A percentile compares a stretch with the other conserved stretches of the same genome.
Evolutionary conservation across 805 yeast genomes (phyloP).

Genomic region (Lipomyces japonicus): DNA sequence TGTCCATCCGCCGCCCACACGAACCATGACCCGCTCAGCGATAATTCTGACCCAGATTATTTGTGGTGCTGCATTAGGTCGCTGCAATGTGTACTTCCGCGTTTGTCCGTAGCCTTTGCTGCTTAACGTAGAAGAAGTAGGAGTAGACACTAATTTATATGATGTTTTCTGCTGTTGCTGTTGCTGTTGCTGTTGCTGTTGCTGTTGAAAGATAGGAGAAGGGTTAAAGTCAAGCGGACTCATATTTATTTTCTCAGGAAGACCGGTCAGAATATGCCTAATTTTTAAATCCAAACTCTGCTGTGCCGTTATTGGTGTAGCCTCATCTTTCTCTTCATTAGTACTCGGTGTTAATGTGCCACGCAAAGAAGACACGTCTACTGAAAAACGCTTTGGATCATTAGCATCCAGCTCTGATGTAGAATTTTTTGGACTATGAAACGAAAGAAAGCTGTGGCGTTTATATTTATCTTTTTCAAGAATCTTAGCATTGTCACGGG

Average conservation of each 20-base stretch:
- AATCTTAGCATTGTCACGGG: background rate
- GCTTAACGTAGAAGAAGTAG: constrained; percentile 3
- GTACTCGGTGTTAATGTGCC: constrained; percentile 6
- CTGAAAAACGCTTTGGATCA: constrained; percentile 18
- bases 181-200: background rate
- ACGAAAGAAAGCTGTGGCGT: constrained; percentile 7
- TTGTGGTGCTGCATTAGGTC: constrained; percentile 29
- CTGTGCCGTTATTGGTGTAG: constrained; percentile 8
- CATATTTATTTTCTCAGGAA: constrained; percentile 3
- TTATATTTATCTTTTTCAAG: constrained; percentile 14
- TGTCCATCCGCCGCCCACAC: constrained; percentile 32
- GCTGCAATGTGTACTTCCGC: constrained; percentile 24
- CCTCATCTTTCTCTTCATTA: constrained; percentile 1
- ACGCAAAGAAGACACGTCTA: constrained; percentile 20
- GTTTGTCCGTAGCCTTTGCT: constrained; percentile 30
- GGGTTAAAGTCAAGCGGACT: too few relatives aligned
- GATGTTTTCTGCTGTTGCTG: background rate
- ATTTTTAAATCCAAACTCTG: constrained; percentile 22
- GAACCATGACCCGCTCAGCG: constrained; percentile 31
- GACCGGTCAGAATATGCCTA: constrained; percentile 10
- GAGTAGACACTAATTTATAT: constrained; percentile 11
- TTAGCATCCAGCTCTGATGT: constrained; percentile 1
- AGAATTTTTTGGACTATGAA: constrained; percentile 4
- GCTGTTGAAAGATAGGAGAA: background rate
- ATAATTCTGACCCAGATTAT: constrained; percentile 30